A percentile compares a stretch with the other conserved stretches of the same genome.
These are phyloP conservation scores for Lichenothelia convexa DNA, from an alignment of 495 filamentous ascomycete species.

Conservation along the genomic window DNA sequence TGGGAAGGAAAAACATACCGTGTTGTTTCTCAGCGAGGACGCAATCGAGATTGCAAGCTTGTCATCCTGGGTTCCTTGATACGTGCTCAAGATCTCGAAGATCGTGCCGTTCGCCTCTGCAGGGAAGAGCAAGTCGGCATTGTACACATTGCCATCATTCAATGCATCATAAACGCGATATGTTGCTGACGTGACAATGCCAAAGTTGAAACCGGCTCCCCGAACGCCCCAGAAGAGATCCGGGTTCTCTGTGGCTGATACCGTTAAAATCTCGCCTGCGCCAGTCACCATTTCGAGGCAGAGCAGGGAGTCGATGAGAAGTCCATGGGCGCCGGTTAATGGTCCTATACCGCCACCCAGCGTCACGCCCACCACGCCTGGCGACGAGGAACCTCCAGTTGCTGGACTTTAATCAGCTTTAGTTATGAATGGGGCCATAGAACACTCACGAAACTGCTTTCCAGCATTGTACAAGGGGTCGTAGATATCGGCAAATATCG, in stretches of 20 bases:
- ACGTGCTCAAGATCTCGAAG: neutral
- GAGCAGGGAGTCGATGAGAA: conserved; percentile 20
- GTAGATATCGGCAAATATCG: neutral
- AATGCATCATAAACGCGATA: conserved; percentile 6
- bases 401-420: neutral
- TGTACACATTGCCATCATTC: conserved; percentile 6
- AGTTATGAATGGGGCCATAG: neutral
- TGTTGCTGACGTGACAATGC: conserved; percentile 5
- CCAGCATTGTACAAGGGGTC: neutral
- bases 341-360: conserved; percentile 26
- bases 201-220: conserved; percentile 15
- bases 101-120: neutral
- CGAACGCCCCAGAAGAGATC: conserved; percentile 11
- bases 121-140: conserved; percentile 1
- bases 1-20: no score
- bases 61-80: no score
- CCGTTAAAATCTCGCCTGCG: conserved; percentile 9
- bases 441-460: neutral
- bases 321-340: conserved; percentile 21
- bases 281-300: conserved; percentile 20
- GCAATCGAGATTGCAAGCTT: no score
- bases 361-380: conserved; percentile 13
- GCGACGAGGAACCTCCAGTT: neutral
- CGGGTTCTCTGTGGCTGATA: conserved; percentile 4
- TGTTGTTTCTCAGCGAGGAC: no score